Evolutionary conservation across 768 basidiomycete species (phyloP), one percentile per base, ranked within the genome.

Genomic region (Clathrus columnatus): DNA sequence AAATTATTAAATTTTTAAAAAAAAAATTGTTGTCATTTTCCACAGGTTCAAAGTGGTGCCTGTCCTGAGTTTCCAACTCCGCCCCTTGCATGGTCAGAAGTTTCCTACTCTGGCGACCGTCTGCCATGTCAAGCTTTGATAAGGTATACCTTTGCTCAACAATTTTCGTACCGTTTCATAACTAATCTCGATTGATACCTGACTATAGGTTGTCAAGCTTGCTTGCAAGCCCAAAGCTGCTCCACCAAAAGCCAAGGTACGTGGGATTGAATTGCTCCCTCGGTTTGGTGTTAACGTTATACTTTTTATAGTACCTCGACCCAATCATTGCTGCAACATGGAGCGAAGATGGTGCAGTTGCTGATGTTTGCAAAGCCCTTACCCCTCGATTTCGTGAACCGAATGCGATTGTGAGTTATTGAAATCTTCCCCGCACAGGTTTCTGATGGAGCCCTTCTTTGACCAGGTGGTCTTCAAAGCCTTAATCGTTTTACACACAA

Each of bases 181-280:
- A n/a, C n/a, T n/a, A n/a, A n/a, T n/a, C n/a, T n/a, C n/a, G n/a
- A n/a, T n/a, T n/a, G n/a, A n/a, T n/a, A n/a, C n/a, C 18, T 45
- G 7, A 47, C 45, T 44, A 18, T 29, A 98, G 77, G 84, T 88
- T 65, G 88, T 98, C 62, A 96, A 95, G 73, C 73, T 91, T 67
- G 96, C 95, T 14, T 97, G 93, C 73, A 97, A 97, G 78, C 91
- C 94, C 55, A 98, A 98, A 74, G 83, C 90, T 46, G 91, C 91
- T 1, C 84, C 91, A 1, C 96, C 96, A 59, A 99, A 99, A 73
- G 72, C 91, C 60, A 99, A 99, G 80, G 94, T 91, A 57, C 17
- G 71, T 67, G 1, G 21, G 18, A 21, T 41, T 49, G 52, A 28
- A 52, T 51, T 52, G 20, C 24, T 32, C 46, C 18, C 50, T 48